Conservation (phyloP, 768 basidiomycete genomes). For the Brasilioporus rufonigricans region DNA sequence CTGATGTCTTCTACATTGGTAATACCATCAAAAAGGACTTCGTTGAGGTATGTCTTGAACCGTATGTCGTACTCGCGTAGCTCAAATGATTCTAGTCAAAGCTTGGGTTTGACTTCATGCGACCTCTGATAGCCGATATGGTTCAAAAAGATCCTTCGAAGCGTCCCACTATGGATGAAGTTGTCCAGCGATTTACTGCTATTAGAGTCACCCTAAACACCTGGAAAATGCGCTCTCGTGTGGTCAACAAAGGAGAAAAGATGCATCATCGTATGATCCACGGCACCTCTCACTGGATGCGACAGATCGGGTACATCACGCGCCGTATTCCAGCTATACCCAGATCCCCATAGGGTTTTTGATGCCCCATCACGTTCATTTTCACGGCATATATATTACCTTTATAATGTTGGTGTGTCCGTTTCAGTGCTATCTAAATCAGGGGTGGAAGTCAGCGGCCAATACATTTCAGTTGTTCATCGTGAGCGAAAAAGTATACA, state of each 20-base stretch:
- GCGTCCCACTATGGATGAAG: neutral
- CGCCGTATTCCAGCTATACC: neutral
- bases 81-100: neutral
- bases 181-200: neutral
- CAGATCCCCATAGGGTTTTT: no score
- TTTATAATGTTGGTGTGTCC: no score
- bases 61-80: neutral
- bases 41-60: slow-evolving; percentile 21
- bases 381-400: no score
- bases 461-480: no score
- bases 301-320: neutral
- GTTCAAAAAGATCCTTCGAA: slow-evolving; percentile 32
- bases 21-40: slow-evolving; percentile 36
- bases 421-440: no score
- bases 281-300: neutral
- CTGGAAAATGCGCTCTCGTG: neutral
- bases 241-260: neutral
- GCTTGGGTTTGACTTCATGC: slow-evolving; percentile 27
- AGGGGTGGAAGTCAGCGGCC: no score
- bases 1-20: slow-evolving; percentile 44
- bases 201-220: neutral
- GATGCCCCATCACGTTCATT: no score
- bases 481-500: no score
- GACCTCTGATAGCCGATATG: slow-evolving; percentile 37
- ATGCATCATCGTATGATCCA: neutral